Evolutionary conservation across 805 yeast genomes (phyloP), one percentile per base, ranked within the genome.

Genomic region (Candida xiaguanensis): DNA sequence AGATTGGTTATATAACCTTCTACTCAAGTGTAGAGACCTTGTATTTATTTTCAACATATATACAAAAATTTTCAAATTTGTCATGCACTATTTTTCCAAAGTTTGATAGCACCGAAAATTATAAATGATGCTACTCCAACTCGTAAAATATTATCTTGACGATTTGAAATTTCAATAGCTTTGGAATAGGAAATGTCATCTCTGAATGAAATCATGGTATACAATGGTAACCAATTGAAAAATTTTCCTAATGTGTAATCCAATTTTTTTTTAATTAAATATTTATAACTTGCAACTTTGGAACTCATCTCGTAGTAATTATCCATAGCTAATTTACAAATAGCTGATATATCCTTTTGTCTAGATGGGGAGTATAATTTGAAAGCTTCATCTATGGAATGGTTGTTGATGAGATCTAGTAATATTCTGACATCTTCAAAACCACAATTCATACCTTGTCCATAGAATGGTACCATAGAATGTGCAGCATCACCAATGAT

Each of bases 391-490:
- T 53, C 52, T 20, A 80, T 65, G 41, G 75, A 64, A 2, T 59
- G 42, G 9, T 44, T 40, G 7, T 31, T 23, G 9, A 66, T 50
- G 18, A 81, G 54, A 31, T 75, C 70, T 63, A 84, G 64, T 38
- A 90, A 63, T 1, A 81, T 77, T 41, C 80, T 67, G 16, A 90
- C 90, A 51, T 91, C 97, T 60, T 90, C 97, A 58, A 90, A 84
- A 1, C 97, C 97, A 56, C 95, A 86, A 59, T 90, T 90, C 91
- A 90, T 84, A 4, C 97, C 97, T 59, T 90, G 97, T 8, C 97
- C 97, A 55, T 89, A 90, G 59, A 90, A 90, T n/a, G 97, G 97
- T 5, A 90, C 97, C 96, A 89, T 90, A 20, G 93, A 79, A 62
- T 90, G 97, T 0, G 97, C 95, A 1, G 97, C 95, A 58, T 90